Conservation (phyloP, 2,329 filamentous ascomycete species). For the Aspergillus spinulosporus region DNA sequence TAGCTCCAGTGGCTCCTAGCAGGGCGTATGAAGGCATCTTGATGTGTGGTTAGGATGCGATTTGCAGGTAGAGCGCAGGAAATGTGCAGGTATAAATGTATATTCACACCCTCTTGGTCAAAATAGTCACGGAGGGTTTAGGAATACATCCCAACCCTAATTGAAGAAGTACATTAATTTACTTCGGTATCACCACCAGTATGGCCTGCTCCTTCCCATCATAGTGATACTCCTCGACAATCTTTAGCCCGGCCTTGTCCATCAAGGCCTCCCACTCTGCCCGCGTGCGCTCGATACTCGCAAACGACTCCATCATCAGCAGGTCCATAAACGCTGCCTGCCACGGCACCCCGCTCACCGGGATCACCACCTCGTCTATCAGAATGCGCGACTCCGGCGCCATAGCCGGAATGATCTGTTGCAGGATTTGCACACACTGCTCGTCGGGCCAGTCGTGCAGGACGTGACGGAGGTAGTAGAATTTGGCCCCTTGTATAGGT, state of each 20-base stretch:
- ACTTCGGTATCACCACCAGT: too few species aligned
- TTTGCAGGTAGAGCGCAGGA: too few species aligned
- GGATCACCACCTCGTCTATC: constrained; percentile 15
- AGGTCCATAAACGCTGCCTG: constrained; percentile 6
- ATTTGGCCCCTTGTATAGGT: constrained; percentile 13
- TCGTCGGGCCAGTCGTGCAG: constrained; percentile 14
- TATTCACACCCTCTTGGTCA: too few species aligned
- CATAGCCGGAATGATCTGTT: constrained; percentile 17
- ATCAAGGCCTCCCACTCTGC: neutral
- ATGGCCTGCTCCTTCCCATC: too few species aligned
- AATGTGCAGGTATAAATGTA: too few species aligned
- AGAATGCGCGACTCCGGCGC: constrained; percentile 3
- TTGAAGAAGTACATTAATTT: too few species aligned
- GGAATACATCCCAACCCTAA: too few species aligned
- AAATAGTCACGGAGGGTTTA: too few species aligned
- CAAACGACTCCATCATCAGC: constrained; percentile 11
- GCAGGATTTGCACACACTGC: constrained; percentile 14
- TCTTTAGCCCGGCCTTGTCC: constrained; percentile 1
- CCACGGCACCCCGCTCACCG: neutral
- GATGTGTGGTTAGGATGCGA: too few species aligned
- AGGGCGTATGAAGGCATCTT: too few species aligned
- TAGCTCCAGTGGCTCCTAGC: too few species aligned
- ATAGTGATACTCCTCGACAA: neutral
- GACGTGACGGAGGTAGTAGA: constrained; percentile 16
- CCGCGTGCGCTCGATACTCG: neutral